These are phyloP conservation scores for thale cress (Arabidopsis thaliana) DNA, from an alignment of 345 rosid species.

Conservation along the genomic window DNA sequence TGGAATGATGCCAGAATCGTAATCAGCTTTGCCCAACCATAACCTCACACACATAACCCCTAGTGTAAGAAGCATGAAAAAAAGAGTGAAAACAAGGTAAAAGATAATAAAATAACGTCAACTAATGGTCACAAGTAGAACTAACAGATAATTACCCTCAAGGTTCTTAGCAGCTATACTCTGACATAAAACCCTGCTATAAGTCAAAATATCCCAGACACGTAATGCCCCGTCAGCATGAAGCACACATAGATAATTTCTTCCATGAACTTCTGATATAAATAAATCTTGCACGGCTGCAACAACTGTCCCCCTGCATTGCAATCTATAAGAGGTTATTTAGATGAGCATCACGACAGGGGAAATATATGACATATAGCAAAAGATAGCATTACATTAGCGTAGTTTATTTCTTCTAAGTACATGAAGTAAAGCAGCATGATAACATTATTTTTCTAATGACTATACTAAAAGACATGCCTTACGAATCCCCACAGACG, in stretches of 20 bases:
- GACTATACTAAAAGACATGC: constrained; percentile 42
- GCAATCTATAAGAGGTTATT: constrained; percentile 15
- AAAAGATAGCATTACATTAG: neutral
- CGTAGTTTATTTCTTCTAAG: constrained; percentile 10
- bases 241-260: constrained; percentile 59
- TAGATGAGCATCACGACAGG: constrained; percentile 1
- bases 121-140: neutral
- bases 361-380: neutral
- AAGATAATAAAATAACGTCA: neutral
- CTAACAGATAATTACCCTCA: constrained; percentile 59
- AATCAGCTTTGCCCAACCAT: constrained; percentile 69
- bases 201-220: constrained; percentile 69
- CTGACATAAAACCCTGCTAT: constrained; percentile 64
- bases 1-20: constrained; percentile 56
- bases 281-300: constrained; percentile 73
- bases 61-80: constrained; percentile 46
- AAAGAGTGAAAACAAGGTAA: constrained; percentile 14
- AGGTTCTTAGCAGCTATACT: constrained; percentile 51
- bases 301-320: constrained; percentile 68
- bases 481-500: constrained; percentile 89
- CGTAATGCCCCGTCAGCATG: constrained; percentile 74
- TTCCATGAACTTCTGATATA: constrained; percentile 58
- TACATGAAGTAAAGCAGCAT: neutral
- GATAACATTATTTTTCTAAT: constrained; percentile 12
- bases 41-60: constrained; percentile 62